Evolutionary conservation across 75 land plant species (phyloP), one percentile per base, ranked within the genome.

Genomic region (Sequoiadendron giganteum): DNA sequence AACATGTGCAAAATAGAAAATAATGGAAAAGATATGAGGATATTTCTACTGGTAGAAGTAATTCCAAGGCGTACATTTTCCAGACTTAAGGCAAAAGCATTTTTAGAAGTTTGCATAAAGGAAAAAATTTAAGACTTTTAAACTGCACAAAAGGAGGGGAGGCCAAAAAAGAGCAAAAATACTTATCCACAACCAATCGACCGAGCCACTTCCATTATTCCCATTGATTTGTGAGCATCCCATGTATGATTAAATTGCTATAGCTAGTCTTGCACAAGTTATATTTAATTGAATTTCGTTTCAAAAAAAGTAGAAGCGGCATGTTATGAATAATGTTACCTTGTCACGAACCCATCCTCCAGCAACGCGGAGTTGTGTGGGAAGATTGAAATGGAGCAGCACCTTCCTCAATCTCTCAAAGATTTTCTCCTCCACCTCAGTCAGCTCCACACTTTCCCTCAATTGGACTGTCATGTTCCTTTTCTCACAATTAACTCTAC

Each of bases 341-440:
- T 98, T 98, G 86, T 98, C 99, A 72, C 99, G 97, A 87, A 98
- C 99, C 99, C 99, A 98, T 16, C 99, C 99, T 10, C 99, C 99
- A 43, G 99, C 99, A 13, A 98, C 99, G 0, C 99, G 95, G 56
- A 98, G 96, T 91, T 97, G 94, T 8, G 96, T 97, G 28, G 88
- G 76, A 77, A 98, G 94, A 28, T 86, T 70, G 87, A 91, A 96
- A 73, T 98, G 96, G 54, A 87, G 89, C 32, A 96, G 88, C 43
- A 93, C 94, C 42, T 90, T 91, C 43, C 89, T 90, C 36, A 98
- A 89, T 21, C 90, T 88, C 19, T 91, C 88, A 87, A 98, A 98
- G 10, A 98, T 93, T 89, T 86, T 86, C 83, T 75, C 80, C 93
- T 98, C 99, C 82, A 84, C 84, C 55, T 88, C 95, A n/a, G 97